Conservation (phyloP, 2,329 filamentous ascomycete species). For the Spiromastix sp. region DNA sequence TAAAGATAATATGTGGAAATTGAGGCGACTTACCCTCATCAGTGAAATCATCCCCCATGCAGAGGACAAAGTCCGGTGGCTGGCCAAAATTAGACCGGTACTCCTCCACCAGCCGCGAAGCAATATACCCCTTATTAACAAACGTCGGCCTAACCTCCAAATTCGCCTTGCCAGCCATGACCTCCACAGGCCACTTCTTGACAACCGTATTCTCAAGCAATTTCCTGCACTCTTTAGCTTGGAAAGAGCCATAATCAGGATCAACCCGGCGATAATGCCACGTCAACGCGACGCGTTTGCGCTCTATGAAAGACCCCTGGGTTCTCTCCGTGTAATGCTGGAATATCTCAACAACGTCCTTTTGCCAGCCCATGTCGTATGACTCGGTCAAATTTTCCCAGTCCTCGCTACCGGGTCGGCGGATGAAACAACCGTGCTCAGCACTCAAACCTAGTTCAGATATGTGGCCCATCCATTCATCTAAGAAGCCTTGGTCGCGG, state of each 20-base stretch:
- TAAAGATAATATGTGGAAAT: not conserved
- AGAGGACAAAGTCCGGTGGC: constrained; percentile 75
- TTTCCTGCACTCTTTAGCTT: constrained; percentile 70
- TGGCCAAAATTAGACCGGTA: constrained; percentile 47
- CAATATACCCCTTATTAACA: constrained; percentile 97
- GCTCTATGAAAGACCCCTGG: constrained; percentile 83
- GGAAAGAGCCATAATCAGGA: constrained; percentile 70
- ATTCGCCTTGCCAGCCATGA: constrained; percentile 95
- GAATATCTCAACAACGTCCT: constrained; percentile 73
- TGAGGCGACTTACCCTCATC: constrained; percentile 77
- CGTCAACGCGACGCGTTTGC: constrained; percentile 85
- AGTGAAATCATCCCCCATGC: constrained; percentile 89
- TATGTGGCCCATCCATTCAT: constrained; percentile 88
- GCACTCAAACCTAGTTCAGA: constrained; percentile 82
- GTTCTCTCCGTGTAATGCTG: constrained; percentile 80
- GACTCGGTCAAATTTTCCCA: constrained; percentile 87
- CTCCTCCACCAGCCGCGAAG: constrained; percentile 65
- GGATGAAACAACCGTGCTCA: constrained; percentile 93
- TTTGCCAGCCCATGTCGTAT: constrained; percentile 87
- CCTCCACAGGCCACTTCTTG: constrained; percentile 80
- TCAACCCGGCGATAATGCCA: constrained; percentile 96
- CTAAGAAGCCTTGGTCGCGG: constrained; percentile 81
- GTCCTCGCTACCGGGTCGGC: constrained; percentile 60
- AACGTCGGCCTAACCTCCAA: constrained; percentile 93
- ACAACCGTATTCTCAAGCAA: constrained; percentile 67